These are phyloP conservation scores for Canavalia ensiformis DNA, from an alignment of 306 rosid species.

Conservation along the genomic window DNA sequence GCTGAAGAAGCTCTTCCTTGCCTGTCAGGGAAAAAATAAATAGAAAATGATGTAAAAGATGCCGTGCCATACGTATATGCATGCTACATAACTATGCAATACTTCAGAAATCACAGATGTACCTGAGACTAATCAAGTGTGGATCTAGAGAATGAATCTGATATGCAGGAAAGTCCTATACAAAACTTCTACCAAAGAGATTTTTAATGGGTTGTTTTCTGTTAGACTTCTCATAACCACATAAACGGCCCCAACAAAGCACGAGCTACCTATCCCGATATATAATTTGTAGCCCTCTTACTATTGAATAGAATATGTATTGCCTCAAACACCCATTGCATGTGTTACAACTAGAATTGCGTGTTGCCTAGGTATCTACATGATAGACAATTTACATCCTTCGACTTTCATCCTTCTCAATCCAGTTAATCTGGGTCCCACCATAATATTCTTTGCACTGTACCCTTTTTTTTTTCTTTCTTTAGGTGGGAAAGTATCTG, in stretches of 20 bases:
- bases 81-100: background rate
- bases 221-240: conserved; percentile 22
- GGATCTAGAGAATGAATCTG: conserved; percentile 49
- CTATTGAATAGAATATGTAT: conserved; percentile 36
- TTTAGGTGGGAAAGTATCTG: conserved; percentile 6
- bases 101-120: conserved; percentile 27
- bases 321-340: conserved; percentile 52
- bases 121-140: background rate
- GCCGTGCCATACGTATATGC: background rate
- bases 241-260: conserved; percentile 12
- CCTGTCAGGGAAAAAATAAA: conserved; percentile 47
- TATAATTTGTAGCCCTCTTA: conserved; percentile 21
- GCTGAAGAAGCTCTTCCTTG: conserved; percentile 82
- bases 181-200: conserved; percentile 2
- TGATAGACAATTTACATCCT: background rate
- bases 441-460: background rate
- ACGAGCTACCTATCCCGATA: background rate
- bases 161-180: background rate
- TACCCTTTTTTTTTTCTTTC: conserved; percentile 13
- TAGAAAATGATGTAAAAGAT: conserved; percentile 32
- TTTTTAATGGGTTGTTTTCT: conserved; percentile 8
- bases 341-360: conserved; percentile 57
- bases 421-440: conserved; percentile 34
- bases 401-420: conserved; percentile 36
- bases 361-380: conserved; percentile 45